Evolutionary conservation across 2,329 filamentous ascomycete genomes (phyloP), one percentile per base, ranked within the genome.

Genomic region (Rhytidhysteron rufulum): DNA sequence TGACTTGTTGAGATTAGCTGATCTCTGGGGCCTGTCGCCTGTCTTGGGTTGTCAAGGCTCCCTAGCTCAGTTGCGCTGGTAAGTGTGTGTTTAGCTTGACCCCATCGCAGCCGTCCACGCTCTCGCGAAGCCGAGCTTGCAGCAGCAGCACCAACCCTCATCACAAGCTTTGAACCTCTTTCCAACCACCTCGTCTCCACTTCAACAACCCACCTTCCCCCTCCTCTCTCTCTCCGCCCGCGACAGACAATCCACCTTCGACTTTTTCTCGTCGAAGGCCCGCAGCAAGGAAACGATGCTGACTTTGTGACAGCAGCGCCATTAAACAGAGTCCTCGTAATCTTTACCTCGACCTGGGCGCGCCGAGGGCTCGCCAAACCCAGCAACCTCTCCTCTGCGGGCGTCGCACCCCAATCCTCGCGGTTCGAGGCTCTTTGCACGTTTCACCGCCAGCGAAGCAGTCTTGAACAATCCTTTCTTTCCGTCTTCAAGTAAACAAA

Each of bases 41-140:
- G 13, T 19, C 9, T 19, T 16, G 31, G 31, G 3, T 15, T 10
- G 11, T 15, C 31, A 25, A n/a, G n/a, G 25, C 8, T 10, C 10
- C 19, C 17, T 19, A n/a, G n/a, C n/a, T n/a, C n/a, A n/a, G 17
- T 22, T 15, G 37, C 17, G 37, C 27, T 25, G 29, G 27, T 37
- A 19, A 30, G 39, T 31, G 17, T 34, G 21, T 25, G 31, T 20
- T 17, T 22, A 17, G 10, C 11, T 15, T 30, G 25, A 18, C 20
- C 32, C 36, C 27, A 30, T 31, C 41, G 15, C 16, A 17, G 8
- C 11, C 24, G 10, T 35, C 30, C 20, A 11, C 30, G 31, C 22
- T 21, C 43, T 18, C 39, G 9, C 36, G 38, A 19, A 33, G 36
- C 31, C 24, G 33, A 38, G 40, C 40, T 38, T 40, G 20, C 39